These are phyloP conservation scores for Stephanodiscus minutulus DNA, from an alignment of 108 stramenopile genomes.

Conservation along the genomic window DNA sequence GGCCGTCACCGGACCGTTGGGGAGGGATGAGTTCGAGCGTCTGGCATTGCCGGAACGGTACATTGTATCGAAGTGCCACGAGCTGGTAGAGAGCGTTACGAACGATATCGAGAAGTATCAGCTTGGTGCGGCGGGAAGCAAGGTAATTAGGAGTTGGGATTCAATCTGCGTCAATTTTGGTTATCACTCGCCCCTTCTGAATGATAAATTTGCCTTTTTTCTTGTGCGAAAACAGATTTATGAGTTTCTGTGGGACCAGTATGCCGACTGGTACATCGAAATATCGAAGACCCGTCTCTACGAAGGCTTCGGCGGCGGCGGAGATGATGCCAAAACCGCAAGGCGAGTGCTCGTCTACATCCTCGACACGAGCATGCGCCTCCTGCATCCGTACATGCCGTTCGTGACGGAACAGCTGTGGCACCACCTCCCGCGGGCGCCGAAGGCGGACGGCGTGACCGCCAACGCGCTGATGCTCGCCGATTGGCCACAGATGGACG, in stretches of 20 bases:
- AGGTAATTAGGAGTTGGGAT: conserved; percentile 34
- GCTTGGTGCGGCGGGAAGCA: conserved; percentile 86
- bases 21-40: conserved; percentile 73
- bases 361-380: conserved; percentile 89
- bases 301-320: conserved; percentile 81
- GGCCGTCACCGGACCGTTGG: conserved; percentile 79
- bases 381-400: conserved; percentile 99
- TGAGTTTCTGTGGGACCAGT: conserved; percentile 97
- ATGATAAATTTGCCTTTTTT: conserved; percentile 8
- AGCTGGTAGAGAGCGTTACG: conserved; percentile 82
- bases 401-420: conserved; percentile 97
- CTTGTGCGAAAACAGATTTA: conserved; percentile 51
- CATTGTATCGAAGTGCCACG: conserved; percentile 91
- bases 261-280: conserved; percentile 98
- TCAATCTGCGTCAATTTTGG: background rate
- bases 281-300: conserved; percentile 89
- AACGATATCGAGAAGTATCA: conserved; percentile 87
- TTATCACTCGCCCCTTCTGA: background rate
- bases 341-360: conserved; percentile 93
- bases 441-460: conserved; percentile 47
- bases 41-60: conserved; percentile 84
- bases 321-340: conserved; percentile 75
- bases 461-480: conserved; percentile 84
- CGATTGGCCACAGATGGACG: conserved; percentile 90
- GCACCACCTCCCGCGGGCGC: conserved; percentile 90